A percentile compares a stretch with the other conserved stretches of the same genome.
These are phyloP conservation scores for Smithsoniella earleae DNA, from an alignment of 163 green algal genomes.

Conservation along the genomic window DNA sequence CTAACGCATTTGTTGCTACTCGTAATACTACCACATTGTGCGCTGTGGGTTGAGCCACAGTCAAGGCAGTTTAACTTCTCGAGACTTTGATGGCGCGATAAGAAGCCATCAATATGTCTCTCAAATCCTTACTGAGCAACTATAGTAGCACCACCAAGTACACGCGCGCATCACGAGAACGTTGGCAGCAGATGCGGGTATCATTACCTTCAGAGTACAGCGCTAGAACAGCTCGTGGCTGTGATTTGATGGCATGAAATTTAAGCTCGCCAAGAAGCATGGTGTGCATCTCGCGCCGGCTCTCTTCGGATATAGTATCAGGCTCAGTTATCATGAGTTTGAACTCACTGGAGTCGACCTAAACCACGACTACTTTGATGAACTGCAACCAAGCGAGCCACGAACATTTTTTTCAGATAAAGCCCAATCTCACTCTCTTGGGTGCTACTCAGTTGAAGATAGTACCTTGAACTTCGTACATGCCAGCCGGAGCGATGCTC, in stretches of 20 bases:
- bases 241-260: background rate
- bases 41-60: background rate
- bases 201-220: conserved; percentile 14
- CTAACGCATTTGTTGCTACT: too few species aligned
- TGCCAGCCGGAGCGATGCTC: background rate
- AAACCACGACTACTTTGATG: background rate
- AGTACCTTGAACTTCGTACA: background rate
- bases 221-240: conserved; percentile 6
- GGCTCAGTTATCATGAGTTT: conserved; percentile 18
- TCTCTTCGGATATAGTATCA: background rate
- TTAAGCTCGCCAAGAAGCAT: background rate
- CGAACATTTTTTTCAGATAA: background rate
- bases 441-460: background rate
- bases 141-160: background rate
- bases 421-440: background rate
- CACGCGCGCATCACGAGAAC: background rate
- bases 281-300: background rate
- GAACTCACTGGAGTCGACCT: background rate
- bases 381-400: background rate
- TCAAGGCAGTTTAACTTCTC: background rate
- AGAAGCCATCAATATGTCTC: background rate
- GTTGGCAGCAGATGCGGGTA: background rate
- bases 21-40: too few species aligned
- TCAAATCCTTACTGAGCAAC: background rate
- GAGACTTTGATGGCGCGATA: background rate